phyloP scores from a whole-genome alignment of 2,329 filamentous ascomycete species.

The Corinectria fuckeliana region DNA sequence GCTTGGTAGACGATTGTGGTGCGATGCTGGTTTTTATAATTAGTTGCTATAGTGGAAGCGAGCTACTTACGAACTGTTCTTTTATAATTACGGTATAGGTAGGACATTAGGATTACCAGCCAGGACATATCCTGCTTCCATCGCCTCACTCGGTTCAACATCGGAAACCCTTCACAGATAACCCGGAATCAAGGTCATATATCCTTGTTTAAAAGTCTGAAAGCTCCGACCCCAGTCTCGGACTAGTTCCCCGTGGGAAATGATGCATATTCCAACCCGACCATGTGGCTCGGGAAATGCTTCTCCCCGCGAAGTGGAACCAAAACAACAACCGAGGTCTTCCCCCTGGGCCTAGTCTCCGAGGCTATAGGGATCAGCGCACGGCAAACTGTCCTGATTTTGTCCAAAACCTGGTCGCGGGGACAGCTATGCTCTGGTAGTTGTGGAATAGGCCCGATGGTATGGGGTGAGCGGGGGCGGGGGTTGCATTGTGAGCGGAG shows the following conservation, averaged over 20 bases:
- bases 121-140: too few species aligned
- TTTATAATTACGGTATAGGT: too few species aligned
- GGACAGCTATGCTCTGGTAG: neutral
- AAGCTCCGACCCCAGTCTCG: neutral
- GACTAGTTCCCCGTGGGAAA: neutral
- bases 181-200: neutral
- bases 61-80: too few species aligned
- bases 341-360: conserved; percentile 14
- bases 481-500: conserved; percentile 15
- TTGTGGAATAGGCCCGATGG: conserved; percentile 13
- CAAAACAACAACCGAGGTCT: neutral
- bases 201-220: neutral
- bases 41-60: too few species aligned
- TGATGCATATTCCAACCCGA: neutral
- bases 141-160: neutral
- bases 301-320: neutral
- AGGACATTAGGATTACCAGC: too few species aligned
- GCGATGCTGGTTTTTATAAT: too few species aligned
- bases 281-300: neutral
- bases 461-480: conserved; percentile 18
- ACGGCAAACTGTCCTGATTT: neutral
- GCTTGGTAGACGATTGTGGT: too few species aligned
- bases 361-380: neutral
- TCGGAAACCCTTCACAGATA: neutral
- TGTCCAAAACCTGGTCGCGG: neutral